Conservation (phyloP, 2,329 filamentous ascomycete genomes). For the Corynespora cassiicola region DNA sequence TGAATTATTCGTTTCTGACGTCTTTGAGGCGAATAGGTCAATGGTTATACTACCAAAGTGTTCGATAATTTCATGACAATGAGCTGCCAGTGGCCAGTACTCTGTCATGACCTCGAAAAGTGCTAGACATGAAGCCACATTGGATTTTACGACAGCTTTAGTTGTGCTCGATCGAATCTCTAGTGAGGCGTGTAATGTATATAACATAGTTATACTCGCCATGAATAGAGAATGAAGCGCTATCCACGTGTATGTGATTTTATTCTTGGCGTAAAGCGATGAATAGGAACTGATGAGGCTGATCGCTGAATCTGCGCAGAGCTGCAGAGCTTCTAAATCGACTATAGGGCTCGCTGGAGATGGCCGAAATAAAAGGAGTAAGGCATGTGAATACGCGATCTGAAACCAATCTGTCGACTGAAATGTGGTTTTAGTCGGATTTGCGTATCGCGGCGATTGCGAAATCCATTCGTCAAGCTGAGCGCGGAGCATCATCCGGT, state of each 20-base stretch:
- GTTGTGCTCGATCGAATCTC: constrained; percentile 1
- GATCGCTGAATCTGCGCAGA: constrained; percentile 1
- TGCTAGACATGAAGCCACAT: constrained; percentile 1
- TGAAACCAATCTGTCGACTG: constrained; percentile 1
- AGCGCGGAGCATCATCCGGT: neutral
- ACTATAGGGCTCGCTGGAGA: neutral
- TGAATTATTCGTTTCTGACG: neutral
- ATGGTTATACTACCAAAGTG: constrained; percentile 1
- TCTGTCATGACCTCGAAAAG: constrained; percentile 4
- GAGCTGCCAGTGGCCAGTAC: constrained; percentile 2
- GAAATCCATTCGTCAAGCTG: constrained; percentile 2
- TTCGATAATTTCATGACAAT: constrained; percentile 5
- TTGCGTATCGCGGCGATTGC: neutral
- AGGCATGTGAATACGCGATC: constrained; percentile 3
- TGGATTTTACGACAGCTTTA: constrained; percentile 2
- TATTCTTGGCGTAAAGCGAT: constrained; percentile 1
- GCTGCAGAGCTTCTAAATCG: neutral
- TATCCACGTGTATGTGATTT: constrained; percentile 2
- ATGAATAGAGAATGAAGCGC: constrained; percentile 2
- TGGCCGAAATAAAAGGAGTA: constrained; percentile 1
- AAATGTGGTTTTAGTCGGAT: constrained; percentile 1
- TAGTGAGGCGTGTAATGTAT: neutral
- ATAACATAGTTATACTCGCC: constrained; percentile 1
- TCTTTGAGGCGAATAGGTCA: neutral
- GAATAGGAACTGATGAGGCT: constrained; percentile 2